These are phyloP conservation scores for Penicillium corylophilum DNA, from an alignment of 2,329 filamentous ascomycete genomes.

Conservation along the genomic window DNA sequence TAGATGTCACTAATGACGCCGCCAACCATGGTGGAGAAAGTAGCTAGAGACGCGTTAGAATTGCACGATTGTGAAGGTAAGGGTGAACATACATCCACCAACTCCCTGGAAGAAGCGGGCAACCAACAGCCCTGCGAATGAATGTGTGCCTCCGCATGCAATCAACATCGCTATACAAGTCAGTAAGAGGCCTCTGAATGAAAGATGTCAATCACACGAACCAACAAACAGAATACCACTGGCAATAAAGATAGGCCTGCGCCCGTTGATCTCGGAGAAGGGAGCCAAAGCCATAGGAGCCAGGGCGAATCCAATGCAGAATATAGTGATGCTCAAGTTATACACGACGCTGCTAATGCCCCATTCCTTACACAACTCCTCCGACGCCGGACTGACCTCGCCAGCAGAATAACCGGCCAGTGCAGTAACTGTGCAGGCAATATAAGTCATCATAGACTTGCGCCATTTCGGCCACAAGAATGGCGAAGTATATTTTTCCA, in stretches of 20 bases:
- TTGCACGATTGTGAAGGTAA: not conserved
- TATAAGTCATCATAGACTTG: conserved; percentile 68
- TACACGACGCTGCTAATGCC: conserved; percentile 63
- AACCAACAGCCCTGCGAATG: conserved; percentile 71
- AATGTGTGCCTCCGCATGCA: conserved; percentile 68
- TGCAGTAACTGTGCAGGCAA: conserved; percentile 74
- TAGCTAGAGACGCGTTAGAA: conserved; percentile 33
- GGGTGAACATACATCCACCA: conserved; percentile 62
- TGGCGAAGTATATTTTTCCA: conserved; percentile 67
- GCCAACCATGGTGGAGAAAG: conserved; percentile 87
- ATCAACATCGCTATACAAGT: conserved; percentile 32
- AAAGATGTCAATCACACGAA: conserved; percentile 16
- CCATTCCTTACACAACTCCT: conserved; percentile 66
- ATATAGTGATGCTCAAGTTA: conserved; percentile 75
- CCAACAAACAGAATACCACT: conserved; percentile 70
- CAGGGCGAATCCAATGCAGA: conserved; percentile 75
- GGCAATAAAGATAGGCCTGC: conserved; percentile 75
- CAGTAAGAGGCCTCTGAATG: not conserved
- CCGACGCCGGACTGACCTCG: conserved; percentile 69
- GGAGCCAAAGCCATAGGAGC: conserved; percentile 88
- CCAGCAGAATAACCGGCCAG: conserved; percentile 80
- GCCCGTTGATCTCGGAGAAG: conserved; percentile 83
- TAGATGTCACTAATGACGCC: conserved; percentile 88
- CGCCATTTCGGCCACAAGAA: conserved; percentile 68
- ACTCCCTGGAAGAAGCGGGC: conserved; percentile 74